Evolutionary conservation across 306 rosid genomes (phyloP).

Genomic region (Hippophae gyantsensis): DNA sequence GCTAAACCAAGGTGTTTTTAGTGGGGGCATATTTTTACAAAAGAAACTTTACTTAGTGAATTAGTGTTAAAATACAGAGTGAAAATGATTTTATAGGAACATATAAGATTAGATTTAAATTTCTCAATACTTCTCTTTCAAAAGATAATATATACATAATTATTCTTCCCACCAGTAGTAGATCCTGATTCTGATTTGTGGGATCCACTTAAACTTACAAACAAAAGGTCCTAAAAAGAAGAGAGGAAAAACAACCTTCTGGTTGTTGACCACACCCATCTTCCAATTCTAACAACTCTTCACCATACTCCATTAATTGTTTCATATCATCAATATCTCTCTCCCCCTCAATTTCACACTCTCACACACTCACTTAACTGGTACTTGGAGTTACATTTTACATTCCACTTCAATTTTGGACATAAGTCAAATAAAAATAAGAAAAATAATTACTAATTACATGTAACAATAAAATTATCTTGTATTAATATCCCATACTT

Average conservation of each 20-base stretch:
- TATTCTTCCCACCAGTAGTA: constrained; percentile 52
- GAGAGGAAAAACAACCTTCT: constrained; percentile 20
- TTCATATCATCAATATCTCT: constrained; percentile 33
- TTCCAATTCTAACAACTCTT: constrained; percentile 54
- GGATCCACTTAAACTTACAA: constrained; percentile 57
- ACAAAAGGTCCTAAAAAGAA: constrained; percentile 25
- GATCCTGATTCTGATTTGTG: constrained; percentile 87
- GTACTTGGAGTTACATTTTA: constrained; percentile 31
- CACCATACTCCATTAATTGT: constrained; percentile 29
- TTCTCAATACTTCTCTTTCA: constrained; percentile 20
- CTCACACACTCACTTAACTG: constrained; percentile 20
- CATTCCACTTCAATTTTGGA: constrained; percentile 32
- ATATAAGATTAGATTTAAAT: constrained; percentile 24
- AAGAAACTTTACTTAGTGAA: constrained; percentile 24
- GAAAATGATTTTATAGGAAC: constrained; percentile 8
- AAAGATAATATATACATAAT: constrained; percentile 36
- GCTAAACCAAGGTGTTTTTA: constrained; percentile 18
- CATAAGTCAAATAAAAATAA: constrained; percentile 37
- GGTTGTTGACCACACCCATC: constrained; percentile 66
- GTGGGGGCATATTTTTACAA: constrained; percentile 27
- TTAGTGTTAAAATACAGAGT: constrained; percentile 15
- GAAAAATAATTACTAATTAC: constrained; percentile 11
- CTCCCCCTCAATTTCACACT: constrained; percentile 3
- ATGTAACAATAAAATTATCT: constrained; percentile 8
- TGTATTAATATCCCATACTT: no score